Percentiles rank a stretch among this genome's conserved stretches.
These are phyloP conservation scores for Geranium rotundifolium DNA, from an alignment of 345 rosid species.

Conservation along the genomic window DNA sequence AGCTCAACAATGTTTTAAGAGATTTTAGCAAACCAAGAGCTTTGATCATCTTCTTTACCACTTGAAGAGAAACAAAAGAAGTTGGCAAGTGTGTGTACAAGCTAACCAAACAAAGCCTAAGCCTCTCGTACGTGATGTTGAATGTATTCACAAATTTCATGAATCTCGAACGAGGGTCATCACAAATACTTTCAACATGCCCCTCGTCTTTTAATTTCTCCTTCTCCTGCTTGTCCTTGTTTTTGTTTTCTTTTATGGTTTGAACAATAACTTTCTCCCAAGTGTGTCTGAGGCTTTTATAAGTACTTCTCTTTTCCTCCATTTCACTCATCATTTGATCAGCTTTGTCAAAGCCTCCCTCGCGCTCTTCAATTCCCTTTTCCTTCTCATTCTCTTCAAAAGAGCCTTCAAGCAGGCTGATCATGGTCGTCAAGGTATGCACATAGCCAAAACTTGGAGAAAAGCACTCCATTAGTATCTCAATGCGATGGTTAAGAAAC, in stretches of 20 bases:
- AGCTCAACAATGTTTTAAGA: neutral
- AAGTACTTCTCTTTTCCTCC: too few relatives aligned
- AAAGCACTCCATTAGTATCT: too few relatives aligned
- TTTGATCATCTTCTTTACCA: neutral
- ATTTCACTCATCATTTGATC: too few relatives aligned
- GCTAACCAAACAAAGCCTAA: neutral
- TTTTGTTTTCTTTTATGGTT: neutral
- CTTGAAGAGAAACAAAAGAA: neutral
- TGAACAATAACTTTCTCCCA: too few relatives aligned
- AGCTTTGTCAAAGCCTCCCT: too few relatives aligned
- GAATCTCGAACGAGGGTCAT: too few relatives aligned
- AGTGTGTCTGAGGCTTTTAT: neutral
- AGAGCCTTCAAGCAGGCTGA: slow-evolving; percentile 24
- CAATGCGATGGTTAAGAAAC: slow-evolving; percentile 26
- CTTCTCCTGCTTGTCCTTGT: neutral
- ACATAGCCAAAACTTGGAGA: slow-evolving; percentile 39
- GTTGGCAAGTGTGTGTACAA: neutral
- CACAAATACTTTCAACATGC: neutral
- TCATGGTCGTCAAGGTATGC: slow-evolving; percentile 15
- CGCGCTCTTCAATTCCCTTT: neutral
- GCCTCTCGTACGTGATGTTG: neutral
- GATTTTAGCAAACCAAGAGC: neutral
- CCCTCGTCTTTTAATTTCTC: neutral
- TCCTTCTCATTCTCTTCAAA: neutral
- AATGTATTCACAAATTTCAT: neutral